A percentile compares a stretch with the other conserved stretches of the same genome.
Evolutionary conservation across 768 basidiomycete genomes (phyloP).

Genomic region (Candolleomyces aberdarensis): DNA sequence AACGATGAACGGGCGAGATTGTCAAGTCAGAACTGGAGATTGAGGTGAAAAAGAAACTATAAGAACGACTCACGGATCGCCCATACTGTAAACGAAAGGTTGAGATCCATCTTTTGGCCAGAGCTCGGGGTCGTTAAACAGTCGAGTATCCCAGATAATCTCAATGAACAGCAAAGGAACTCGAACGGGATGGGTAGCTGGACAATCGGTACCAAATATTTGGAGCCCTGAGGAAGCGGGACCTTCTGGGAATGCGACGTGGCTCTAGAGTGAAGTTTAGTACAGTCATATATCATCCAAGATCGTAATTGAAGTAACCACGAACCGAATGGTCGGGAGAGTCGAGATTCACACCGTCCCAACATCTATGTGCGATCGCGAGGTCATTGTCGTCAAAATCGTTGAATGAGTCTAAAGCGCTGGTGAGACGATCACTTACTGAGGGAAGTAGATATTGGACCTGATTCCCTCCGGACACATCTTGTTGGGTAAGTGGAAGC

Average conservation of each 20-base stretch:
- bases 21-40: background rate
- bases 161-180: constrained; percentile 9
- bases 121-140: constrained; percentile 6
- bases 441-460: constrained; percentile 12
- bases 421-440: background rate
- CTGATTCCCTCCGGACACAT: constrained; percentile 9
- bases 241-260: constrained; percentile 7
- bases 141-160: constrained; percentile 11
- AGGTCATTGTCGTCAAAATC: no score
- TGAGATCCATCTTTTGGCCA: constrained; percentile 10
- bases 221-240: background rate
- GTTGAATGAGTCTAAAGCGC: background rate
- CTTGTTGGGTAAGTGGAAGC: constrained; percentile 1
- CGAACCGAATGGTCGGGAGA: constrained; percentile 5
- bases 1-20: no score
- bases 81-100: constrained; percentile 11
- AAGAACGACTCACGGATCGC: constrained; percentile 5
- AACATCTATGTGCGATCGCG: constrained; percentile 1
- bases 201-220: constrained; percentile 11
- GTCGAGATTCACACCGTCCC: constrained; percentile 10
- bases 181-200: constrained; percentile 8
- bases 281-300: background rate
- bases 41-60: background rate
- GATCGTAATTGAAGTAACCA: background rate
- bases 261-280: background rate